Evolutionary conservation across 345 rosid species (phyloP).

Genomic region (Heritiera fomes): DNA sequence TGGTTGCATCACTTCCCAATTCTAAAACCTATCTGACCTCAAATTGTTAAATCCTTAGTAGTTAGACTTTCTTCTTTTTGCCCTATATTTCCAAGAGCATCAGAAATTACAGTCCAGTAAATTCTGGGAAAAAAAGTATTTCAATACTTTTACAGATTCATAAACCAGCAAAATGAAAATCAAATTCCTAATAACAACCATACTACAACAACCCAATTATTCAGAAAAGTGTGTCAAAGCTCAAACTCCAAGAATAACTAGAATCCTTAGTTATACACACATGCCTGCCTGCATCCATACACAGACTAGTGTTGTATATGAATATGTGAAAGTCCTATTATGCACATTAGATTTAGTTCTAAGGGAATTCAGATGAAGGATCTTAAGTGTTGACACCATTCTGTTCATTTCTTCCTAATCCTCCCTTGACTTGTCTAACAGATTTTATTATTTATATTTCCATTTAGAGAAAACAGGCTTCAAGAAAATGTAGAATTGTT

Average conservation of each 20-base stretch:
- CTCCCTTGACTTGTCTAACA: background rate
- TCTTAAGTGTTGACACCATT: background rate
- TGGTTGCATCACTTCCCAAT: background rate
- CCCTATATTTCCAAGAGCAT: background rate
- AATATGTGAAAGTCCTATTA: background rate
- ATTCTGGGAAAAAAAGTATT: background rate
- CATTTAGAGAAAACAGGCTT: background rate
- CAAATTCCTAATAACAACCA: background rate
- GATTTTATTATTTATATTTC: background rate
- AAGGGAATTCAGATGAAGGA: background rate
- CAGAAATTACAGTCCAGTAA: background rate
- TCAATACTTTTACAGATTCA: background rate
- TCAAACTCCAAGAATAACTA: background rate
- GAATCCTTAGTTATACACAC: background rate
- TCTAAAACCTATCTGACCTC: background rate
- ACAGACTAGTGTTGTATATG: background rate
- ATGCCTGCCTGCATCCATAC: background rate
- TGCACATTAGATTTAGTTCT: background rate
- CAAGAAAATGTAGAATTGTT: background rate
- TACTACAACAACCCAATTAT: background rate
- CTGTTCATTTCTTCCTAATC: background rate
- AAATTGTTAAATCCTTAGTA: background rate
- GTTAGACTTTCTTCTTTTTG: background rate
- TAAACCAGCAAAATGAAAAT: background rate
- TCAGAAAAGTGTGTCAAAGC: background rate